These are phyloP conservation scores for Chaetomium tenue DNA, from an alignment of 495 filamentous ascomycete genomes.

Conservation along the genomic window DNA sequence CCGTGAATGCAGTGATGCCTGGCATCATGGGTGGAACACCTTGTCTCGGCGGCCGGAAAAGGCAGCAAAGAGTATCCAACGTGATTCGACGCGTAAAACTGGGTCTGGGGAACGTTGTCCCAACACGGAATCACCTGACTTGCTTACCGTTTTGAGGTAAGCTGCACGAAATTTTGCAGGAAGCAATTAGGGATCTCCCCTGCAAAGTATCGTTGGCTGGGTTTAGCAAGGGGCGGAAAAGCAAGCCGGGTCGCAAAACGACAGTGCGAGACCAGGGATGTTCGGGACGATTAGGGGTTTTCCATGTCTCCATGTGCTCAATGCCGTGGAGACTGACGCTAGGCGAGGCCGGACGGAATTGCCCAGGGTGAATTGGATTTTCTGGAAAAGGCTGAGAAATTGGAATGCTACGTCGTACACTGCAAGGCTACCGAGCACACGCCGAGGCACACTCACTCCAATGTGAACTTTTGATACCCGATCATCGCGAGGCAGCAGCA, in stretches of 20 bases:
- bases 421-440: conserved; percentile 30
- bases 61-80: conserved; percentile 29
- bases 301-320: conserved; percentile 17
- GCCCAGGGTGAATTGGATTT: background rate
- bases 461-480: conserved; percentile 25
- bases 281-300: conserved; percentile 24
- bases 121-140: conserved; percentile 33
- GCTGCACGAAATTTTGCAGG: conserved; percentile 9
- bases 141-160: conserved; percentile 21
- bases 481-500: conserved; percentile 26
- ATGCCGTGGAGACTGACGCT: conserved; percentile 14
- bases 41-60: conserved; percentile 28
- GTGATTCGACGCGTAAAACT: conserved; percentile 33
- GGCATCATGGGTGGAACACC: conserved; percentile 21
- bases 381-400: conserved; percentile 22
- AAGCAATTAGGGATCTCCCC: conserved; percentile 18
- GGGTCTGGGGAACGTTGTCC: conserved; percentile 17
- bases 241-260: conserved; percentile 23
- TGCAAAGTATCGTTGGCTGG: background rate
- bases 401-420: conserved; percentile 23
- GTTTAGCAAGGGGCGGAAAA: conserved; percentile 22
- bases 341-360: conserved; percentile 19
- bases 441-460: conserved; percentile 4
- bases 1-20: conserved; percentile 35
- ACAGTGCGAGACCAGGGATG: conserved; percentile 20